These are phyloP conservation scores for Closterium sp. DNA, from an alignment of 139 green algal genomes.

Conservation along the genomic window DNA sequence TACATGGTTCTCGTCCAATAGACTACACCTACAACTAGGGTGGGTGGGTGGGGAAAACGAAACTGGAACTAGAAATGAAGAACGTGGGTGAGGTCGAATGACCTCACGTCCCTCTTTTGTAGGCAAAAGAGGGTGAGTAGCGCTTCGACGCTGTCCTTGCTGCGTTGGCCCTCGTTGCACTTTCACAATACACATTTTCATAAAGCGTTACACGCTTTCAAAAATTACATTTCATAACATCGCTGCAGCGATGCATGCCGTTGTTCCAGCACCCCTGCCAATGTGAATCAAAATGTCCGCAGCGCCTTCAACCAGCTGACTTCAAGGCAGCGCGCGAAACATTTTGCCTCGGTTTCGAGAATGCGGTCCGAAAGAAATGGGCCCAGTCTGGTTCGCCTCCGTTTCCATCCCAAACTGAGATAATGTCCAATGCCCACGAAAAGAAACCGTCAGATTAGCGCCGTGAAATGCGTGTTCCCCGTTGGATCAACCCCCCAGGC, in stretches of 20 bases:
- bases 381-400: neutral
- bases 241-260: neutral
- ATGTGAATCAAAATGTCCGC: neutral
- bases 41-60: too few species aligned
- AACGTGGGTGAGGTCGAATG: too few species aligned
- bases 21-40: too few species aligned
- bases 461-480: neutral
- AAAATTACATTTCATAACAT: neutral
- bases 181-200: too few species aligned
- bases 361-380: neutral
- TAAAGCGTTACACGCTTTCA: too few species aligned
- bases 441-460: neutral
- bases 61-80: too few species aligned
- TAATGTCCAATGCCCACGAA: neutral
- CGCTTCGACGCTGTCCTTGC: too few species aligned
- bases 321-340: neutral
- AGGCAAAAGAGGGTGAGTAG: too few species aligned
- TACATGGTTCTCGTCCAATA: too few species aligned
- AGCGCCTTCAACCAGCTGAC: neutral
- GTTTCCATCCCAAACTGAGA: too few species aligned
- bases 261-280: neutral
- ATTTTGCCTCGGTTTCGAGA: neutral
- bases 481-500: neutral
- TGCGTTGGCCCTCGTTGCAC: too few species aligned
- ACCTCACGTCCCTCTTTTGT: too few species aligned